Evolutionary conservation across 208 protist genomes (phyloP).

Genomic region (Acanthamoeba sp.): DNA sequence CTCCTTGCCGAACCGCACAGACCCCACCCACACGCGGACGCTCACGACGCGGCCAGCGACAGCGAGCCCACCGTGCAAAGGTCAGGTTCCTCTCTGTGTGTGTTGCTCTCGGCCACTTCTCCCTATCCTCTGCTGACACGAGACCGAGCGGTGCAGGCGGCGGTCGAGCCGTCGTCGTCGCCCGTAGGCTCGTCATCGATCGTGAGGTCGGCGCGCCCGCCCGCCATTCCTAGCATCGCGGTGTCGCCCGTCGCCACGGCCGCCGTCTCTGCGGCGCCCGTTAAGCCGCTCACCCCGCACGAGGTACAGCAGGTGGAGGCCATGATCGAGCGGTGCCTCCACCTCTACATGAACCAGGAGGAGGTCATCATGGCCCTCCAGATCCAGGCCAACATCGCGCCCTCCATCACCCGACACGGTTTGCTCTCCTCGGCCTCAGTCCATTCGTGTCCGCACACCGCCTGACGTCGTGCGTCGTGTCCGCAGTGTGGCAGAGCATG

Average conservation of each 20-base stretch:
- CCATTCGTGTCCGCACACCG: no score
- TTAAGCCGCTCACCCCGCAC: neutral
- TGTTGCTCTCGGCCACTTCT: no score
- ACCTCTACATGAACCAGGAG: constrained; percentile 68
- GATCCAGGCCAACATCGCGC: constrained; percentile 36
- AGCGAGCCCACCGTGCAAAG: neutral
- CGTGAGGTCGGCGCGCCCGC: neutral
- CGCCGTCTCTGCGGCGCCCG: neutral
- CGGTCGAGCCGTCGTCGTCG: no score
- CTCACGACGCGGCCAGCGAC: neutral
- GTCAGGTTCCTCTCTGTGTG: no score
- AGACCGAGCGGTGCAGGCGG: no score
- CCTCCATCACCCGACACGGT: constrained; percentile 9
- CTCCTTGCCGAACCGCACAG: neutral
- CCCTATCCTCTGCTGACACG: no score
- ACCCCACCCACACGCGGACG: neutral
- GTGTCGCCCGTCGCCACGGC: neutral
- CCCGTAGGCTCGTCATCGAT: neutral
- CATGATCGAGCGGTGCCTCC: constrained; percentile 39
- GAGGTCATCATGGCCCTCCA: constrained; percentile 47
- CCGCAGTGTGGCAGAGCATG: constrained; percentile 72
- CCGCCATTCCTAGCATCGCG: neutral
- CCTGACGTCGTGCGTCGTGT: neutral
- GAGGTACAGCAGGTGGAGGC: constrained; percentile 15
- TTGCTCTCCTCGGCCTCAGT: neutral